Base-by-base conservation (phyloP, 495 filamentous ascomycete species). In the Ramalina intermedia region DNA sequence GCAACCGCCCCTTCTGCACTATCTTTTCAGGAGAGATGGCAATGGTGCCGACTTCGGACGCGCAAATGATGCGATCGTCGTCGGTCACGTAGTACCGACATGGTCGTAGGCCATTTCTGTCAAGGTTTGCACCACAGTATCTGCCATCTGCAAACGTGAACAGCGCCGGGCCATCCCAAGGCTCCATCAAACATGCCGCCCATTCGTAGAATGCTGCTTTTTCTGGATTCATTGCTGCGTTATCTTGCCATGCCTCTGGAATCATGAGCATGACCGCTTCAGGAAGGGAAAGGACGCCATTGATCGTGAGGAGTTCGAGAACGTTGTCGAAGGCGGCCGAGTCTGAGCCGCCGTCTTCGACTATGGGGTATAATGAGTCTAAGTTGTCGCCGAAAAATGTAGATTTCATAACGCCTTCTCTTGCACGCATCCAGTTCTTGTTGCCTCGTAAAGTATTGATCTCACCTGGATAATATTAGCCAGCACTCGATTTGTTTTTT, bases 401-500 rank as follows among this genome's bases (percentile, higher is more conserved):
- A 6, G 93, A 96, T 59, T 85, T 82, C 72, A 99, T 84, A 46
- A 95, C 84, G 65, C 91, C 93, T 63, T 99, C 91, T 62, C 91
- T 82, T 44, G 91, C 90, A 49, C 91, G 80, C 91, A 99, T 99
- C 91, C 93, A 99, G 69, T 99, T 99, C 75, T 99, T 99, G 71
- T 99, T 99, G 43, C 91, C 91, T 57, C 91, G 84, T 54, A 99
- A 71, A 3, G 91, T 99, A 64, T 99, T 99, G 56, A 99, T 96
- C 67, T 99, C 91, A 71, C 74, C 71, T 80, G 59, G 16, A 41
- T 49, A 23, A 11, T 27, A 57, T 76, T 66, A 76, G 64, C 62
- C 50, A 53, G 41, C 8, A 2, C 5, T 27, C 3, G 37, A 33
- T 17, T 9, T 9, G 23, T 16, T 24, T 18, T 42, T 18, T 27